phyloP scores from a whole-genome alignment of 257 asterid species.

The Scutellaria barbata region DNA sequence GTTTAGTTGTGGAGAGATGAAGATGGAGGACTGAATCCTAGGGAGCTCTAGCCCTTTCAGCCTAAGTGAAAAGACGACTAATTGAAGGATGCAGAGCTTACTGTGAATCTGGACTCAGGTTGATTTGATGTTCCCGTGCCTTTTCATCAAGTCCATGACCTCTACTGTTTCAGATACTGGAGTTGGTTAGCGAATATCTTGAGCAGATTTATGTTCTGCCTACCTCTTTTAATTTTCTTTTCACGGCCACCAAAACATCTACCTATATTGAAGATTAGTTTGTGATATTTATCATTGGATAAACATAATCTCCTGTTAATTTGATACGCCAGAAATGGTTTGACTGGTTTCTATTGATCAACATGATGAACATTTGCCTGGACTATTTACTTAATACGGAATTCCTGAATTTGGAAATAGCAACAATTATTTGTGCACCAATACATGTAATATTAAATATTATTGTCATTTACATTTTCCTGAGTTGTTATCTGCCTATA shows the following conservation, averaged over 20 bases:
- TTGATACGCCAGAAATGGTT: slow-evolving; percentile 21
- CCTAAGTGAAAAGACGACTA: slow-evolving; percentile 1
- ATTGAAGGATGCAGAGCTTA: slow-evolving; percentile 9
- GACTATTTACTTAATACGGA: neutral
- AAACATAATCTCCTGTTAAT: slow-evolving; percentile 11
- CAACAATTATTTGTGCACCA: slow-evolving; percentile 4
- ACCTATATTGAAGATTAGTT: slow-evolving; percentile 17
- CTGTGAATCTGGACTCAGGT: slow-evolving; percentile 1
- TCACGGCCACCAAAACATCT: neutral
- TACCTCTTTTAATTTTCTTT: slow-evolving; percentile 1
- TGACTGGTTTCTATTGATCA: slow-evolving; percentile 14
- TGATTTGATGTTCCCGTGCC: slow-evolving; percentile 2
- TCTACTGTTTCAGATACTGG: slow-evolving; percentile 15
- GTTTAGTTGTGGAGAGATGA: slow-evolving; percentile 2
- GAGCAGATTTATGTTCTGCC: slow-evolving; percentile 15
- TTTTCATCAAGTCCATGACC: slow-evolving; percentile 15
- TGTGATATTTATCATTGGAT: slow-evolving; percentile 10
- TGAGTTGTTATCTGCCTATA: slow-evolving; percentile 26
- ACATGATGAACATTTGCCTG: slow-evolving; percentile 3
- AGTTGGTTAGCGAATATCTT: slow-evolving; percentile 2
- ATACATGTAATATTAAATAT: neutral
- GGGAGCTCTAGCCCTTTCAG: slow-evolving; percentile 6
- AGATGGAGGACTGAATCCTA: neutral
- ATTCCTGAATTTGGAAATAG: slow-evolving; percentile 22
- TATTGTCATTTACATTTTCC: slow-evolving; percentile 7